Evolutionary conservation across 768 basidiomycete species (phyloP), one percentile per base, ranked within the genome.

Genomic region (Lentinus tigrinus): DNA sequence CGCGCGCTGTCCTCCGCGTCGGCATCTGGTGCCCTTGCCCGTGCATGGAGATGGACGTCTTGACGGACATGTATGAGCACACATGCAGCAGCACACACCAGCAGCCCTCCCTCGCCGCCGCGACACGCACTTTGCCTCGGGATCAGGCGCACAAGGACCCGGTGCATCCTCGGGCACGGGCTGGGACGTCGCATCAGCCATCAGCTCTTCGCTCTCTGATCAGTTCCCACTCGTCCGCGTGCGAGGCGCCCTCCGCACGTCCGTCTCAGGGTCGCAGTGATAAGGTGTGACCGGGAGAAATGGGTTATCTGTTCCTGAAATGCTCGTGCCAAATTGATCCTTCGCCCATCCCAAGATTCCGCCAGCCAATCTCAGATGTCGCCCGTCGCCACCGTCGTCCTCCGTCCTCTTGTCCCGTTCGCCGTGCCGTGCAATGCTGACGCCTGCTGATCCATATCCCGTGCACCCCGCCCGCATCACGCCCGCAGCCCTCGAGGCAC

Each of bases 231-330:
- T n/a, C n/a, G n/a, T n/a, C n/a, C n/a, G n/a, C n/a, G n/a, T n/a
- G n/a, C 23, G 28, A 3, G 4, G 37, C 36, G 39, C 48, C n/a
- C 19, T 43, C 52, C 34, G 28, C 50, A 31, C 19, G 48, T 42
- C 54, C 53, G 42, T 53, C 34, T 61, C 63, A 64, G 59, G 59
- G 63, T 64, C 63, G 59, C 44, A 40, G 53, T 61, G 63, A 64
- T 64, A 58, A 64, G 63, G 59, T 61, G 59, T 64, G 63, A 58
- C 52, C 56, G 55, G 50, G 51, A 56, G 60, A 47, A 61, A 61
- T 49, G 55, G 28, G 44, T 43, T 53, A 57, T 57, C 55, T 17
- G 60, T 61, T 53, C 56, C 60, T 61, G 60, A 54, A 44, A 38
- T 51, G 39, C 49, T 21, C 48, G 26, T 49, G 37, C 26, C 44